Conservation (phyloP, 805 yeast species). For the Candida berthetii region DNA sequence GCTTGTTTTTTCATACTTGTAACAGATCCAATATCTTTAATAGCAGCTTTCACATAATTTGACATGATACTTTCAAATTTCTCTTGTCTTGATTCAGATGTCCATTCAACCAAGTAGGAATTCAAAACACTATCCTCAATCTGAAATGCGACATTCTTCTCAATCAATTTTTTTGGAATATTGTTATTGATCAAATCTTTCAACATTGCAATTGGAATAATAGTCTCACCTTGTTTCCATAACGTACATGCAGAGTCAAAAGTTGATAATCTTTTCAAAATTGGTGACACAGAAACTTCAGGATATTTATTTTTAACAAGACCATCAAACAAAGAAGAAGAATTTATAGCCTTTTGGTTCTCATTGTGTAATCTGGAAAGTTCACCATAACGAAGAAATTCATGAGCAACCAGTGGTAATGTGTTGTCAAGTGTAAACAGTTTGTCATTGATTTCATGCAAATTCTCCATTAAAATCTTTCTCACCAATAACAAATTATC, state of each 20-base stretch:
- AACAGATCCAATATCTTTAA: conserved; percentile 9
- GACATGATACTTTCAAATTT: conserved; percentile 51
- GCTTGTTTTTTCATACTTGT: conserved; percentile 26
- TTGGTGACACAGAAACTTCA: neutral
- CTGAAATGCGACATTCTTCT: conserved; percentile 3
- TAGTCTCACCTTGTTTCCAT: conserved; percentile 59
- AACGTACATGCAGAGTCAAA: conserved; percentile 52
- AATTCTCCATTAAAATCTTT: conserved; percentile 22
- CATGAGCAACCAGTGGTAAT: conserved; percentile 24
- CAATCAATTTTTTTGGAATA: conserved; percentile 4
- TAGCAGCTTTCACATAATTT: conserved; percentile 40
- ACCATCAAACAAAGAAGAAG: conserved; percentile 38
- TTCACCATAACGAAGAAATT: conserved; percentile 35
- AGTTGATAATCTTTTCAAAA: conserved; percentile 9
- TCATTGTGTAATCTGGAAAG: conserved; percentile 31
- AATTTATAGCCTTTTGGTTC: conserved; percentile 44
- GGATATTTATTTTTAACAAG: conserved; percentile 19
- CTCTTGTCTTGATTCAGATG: conserved; percentile 64
- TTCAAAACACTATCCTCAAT: conserved; percentile 22
- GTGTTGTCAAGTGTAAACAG: conserved; percentile 7
- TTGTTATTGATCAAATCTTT: conserved; percentile 16
- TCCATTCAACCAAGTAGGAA: conserved; percentile 57
- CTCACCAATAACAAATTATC: conserved; percentile 41
- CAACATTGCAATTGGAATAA: conserved; percentile 52
- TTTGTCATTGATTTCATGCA: neutral